Evolutionary conservation across 2,329 filamentous ascomycete genomes (phyloP).

Genomic region (Periconia sp.): DNA sequence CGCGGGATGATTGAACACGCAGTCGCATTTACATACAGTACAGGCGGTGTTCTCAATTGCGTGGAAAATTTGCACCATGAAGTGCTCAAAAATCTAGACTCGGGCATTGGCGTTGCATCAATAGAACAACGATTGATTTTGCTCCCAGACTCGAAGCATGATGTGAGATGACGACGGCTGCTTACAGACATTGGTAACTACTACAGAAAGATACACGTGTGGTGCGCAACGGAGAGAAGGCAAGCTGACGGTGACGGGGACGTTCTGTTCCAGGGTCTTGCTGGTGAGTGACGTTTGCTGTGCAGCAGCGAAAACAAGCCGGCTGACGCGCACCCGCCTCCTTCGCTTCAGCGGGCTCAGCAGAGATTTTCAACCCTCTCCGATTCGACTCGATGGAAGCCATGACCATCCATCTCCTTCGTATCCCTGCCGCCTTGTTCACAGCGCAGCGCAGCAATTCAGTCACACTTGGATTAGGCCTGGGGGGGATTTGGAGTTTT

Average conservation of each 20-base stretch:
- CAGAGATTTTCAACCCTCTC: constrained; percentile 6
- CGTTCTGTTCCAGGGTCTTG: background rate
- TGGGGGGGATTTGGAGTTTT: no score
- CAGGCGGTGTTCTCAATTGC: constrained; percentile 14
- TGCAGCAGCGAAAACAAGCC: constrained; percentile 15
- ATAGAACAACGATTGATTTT: background rate
- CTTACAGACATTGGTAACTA: no score
- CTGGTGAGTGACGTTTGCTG: constrained; percentile 13
- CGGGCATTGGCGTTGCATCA: constrained; percentile 20
- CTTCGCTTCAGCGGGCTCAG: constrained; percentile 10
- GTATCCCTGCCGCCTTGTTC: no score
- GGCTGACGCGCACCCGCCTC: constrained; percentile 12
- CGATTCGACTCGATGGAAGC: no score
- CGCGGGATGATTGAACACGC: constrained; percentile 1
- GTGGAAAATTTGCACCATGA: constrained; percentile 5
- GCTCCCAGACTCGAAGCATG: background rate
- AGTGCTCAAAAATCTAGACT: constrained; percentile 24
- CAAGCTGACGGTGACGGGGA: no score
- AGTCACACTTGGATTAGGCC: no score
- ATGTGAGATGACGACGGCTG: no score
- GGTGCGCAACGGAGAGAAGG: no score
- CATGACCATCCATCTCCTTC: no score
- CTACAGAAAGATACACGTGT: no score
- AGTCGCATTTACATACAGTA: constrained; percentile 18
- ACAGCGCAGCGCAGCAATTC: no score